Evolutionary conservation across 2,329 filamentous ascomycete species (phyloP).

Genomic region (Passalora sequoiae): DNA sequence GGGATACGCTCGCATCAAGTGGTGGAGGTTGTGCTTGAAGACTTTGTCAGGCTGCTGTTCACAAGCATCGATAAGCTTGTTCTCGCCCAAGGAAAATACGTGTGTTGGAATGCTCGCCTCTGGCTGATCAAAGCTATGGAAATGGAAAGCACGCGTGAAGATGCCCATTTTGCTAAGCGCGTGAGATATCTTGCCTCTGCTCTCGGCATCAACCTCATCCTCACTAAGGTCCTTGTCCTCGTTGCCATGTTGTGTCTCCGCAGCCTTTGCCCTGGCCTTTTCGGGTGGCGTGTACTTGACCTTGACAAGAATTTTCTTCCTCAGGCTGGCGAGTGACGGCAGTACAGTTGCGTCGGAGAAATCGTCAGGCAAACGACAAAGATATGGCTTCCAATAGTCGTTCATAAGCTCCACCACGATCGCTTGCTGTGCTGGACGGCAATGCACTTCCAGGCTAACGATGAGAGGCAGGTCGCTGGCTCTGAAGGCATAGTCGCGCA

Average conservation of each 20-base stretch:
- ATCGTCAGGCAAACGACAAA: conserved; percentile 56
- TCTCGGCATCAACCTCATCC: conserved; percentile 37
- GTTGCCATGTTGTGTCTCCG: conserved; percentile 11
- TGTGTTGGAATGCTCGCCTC: conserved; percentile 54
- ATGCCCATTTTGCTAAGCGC: conserved; percentile 69
- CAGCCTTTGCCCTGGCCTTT: conserved; percentile 22
- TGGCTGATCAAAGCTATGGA: conserved; percentile 64
- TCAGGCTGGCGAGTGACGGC: conserved; percentile 60
- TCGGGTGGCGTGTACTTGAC: conserved; percentile 45
- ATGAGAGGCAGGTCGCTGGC: conserved; percentile 72
- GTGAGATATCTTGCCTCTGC: conserved; percentile 60
- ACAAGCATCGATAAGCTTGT: conserved; percentile 61
- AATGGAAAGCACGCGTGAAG: conserved; percentile 82
- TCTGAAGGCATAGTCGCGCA: conserved; percentile 72
- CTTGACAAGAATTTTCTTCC: conserved; percentile 65
- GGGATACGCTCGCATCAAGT: conserved; percentile 83
- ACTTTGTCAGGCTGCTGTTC: conserved; percentile 53
- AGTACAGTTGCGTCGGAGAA: conserved; percentile 57
- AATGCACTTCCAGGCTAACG: conserved; percentile 87
- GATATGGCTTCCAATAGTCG: conserved; percentile 71
- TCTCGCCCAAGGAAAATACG: conserved; percentile 61
- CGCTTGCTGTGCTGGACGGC: conserved; percentile 74
- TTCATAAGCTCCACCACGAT: conserved; percentile 88
- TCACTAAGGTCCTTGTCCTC: conserved; percentile 32
- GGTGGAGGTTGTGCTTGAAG: conserved; percentile 76